Base-by-base conservation (phyloP, 1,284 basidiomycete genomes). In the Marasmius tenuissimus region DNA sequence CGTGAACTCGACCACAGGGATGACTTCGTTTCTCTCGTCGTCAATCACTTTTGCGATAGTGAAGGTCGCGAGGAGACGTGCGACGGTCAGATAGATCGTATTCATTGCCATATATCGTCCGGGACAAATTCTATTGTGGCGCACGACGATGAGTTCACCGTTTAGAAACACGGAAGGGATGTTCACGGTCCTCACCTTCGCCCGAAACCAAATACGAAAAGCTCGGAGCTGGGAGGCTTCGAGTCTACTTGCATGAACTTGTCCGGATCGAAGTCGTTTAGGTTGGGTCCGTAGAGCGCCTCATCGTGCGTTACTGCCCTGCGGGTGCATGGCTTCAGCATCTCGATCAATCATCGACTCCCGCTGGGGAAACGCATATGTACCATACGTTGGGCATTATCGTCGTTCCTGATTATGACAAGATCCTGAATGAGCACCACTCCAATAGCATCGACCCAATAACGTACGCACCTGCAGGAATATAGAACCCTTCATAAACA, bases 241-340 rank as follows among this genome's bases (percentile, higher is more conserved):
- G 69, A 67, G 33, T 69, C 66, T 40, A 35, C 8, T n/a, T 42
- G 58, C 11, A 71, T 47, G 61, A 63, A 71, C 16, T 72, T 67
- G 39, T 72, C 70, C 4, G 75, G 75, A 54, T 68, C 64, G 64
- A 76, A 76, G 7, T 58, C 61, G 5, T 68, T 58, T 8, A 75
- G 72, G 34, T 75, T 65, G 11, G 72, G 67, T 42, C 40, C 6
- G 62, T 75, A 77, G 27, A 65, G 51, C 8, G 51, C 59, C 42
- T 69, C 68, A 59, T 76, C 68, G 52, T 71, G 72, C 34, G 75
- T 58, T 49, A 76, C 74, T 12, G 70, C 71, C 71, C 73, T 67
- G 39, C 22, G 22, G 22, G 33, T 33, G 14, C 33, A 33, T 7
- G 14, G 5, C 8, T 35, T 52, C 14, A 18, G 35, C 34, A 38